A percentile compares a stretch with the other conserved stretches of the same genome.
Conservation (phyloP, 306 rosid genomes). For the Fragaria iinumae region DNA sequence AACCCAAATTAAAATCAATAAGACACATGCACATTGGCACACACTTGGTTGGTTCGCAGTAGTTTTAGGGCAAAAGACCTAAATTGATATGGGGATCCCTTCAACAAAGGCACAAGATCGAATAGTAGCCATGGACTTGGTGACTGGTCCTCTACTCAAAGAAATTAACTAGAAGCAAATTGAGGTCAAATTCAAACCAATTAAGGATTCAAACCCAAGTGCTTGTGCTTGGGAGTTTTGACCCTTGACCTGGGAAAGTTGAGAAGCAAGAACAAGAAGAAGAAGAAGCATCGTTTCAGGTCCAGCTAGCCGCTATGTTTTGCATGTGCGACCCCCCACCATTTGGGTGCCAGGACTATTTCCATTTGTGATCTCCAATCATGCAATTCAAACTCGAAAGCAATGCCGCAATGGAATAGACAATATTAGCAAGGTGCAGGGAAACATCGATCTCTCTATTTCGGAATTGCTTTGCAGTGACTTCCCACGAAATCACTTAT, state of each 20-base stretch:
- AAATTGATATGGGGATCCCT: background rate
- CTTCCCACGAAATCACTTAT: background rate
- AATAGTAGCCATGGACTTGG: background rate
- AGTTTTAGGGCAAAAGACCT: background rate
- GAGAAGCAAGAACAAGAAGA: background rate
- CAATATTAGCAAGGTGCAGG: background rate
- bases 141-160: background rate
- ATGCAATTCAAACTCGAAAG: background rate
- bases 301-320: background rate
- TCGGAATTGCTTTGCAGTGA: background rate
- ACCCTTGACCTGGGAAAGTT: slow-evolving; percentile 19
- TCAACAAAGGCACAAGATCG: background rate
- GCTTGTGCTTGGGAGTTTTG: background rate
- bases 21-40: background rate
- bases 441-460: background rate
- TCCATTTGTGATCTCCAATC: no score
- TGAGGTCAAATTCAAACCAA: background rate
- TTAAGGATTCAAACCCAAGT: background rate
- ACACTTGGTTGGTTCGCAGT: background rate
- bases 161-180: background rate
- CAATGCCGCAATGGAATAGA: background rate
- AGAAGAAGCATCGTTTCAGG: background rate
- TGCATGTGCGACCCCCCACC: no score
- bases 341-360: no score
- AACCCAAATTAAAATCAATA: background rate